Base-by-base conservation (phyloP, 257 asterid genomes). In the Nicotiana undulata region DNA sequence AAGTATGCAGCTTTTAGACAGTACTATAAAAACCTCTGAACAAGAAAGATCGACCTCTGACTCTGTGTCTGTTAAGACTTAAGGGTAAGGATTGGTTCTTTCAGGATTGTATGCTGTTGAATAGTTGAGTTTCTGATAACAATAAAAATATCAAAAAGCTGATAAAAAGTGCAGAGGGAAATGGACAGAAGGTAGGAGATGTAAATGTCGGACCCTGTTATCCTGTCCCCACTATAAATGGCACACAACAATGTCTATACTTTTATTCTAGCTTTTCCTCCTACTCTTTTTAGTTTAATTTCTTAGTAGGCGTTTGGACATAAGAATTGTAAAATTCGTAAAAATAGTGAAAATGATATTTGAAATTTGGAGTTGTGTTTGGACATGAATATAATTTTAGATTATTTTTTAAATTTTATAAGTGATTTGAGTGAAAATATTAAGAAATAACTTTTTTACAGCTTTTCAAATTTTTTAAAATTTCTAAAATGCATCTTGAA, bases 91-190 rank as follows among this genome's bases (percentile, higher is more conserved):
- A 46, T 46, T 46, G 77, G 60, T 72, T 72, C 12, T 72, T 10
- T 40, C 3, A 68, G 40, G 77, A 72, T 72, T 72, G 77, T 72
- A 72, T 22, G 81, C 60, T 79, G 82, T 63, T 79, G 82, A 79
- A 79, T 61, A 61, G 76, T 46, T 49, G 82, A 79, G 63, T 49
- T 51, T 79, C 46, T 52, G 82, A 63, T 63, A 63, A 79, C 16
- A 13, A 67, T 49, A n/a, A 44, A 29, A 46, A 61, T 79, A 63
- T 40, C 49, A 16, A 63, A 63, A 40, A 63, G 60, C 76, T 63
- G 76, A 79, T 24, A 60, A 79, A 77, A 61, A 37, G 61, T 79
- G 63, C 28, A 79, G 11, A 66, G 22, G 28, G 60, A 28, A 79
- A 34, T 46, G 52, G 58, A 44, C 70, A 20, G 52, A 52, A 29